Evolutionary conservation across 371 early-diverging fungal genomes (phyloP).

Genomic region (Mortierella polycephala): DNA sequence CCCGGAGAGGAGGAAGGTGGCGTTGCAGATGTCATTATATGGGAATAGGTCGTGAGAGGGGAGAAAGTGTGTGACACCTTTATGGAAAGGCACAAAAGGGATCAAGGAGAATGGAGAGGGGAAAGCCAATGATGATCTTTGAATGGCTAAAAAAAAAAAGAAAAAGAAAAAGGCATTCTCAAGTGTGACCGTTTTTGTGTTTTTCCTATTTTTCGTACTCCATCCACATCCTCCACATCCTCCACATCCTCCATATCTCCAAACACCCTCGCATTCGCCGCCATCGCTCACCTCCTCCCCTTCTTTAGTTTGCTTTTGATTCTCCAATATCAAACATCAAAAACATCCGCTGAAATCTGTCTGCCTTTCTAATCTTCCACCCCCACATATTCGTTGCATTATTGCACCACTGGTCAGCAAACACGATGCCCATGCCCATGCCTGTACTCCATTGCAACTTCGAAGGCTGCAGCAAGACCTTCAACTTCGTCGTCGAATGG

Average conservation of each 20-base stretch:
- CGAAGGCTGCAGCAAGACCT: conserved; percentile 18
- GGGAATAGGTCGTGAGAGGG: too few species aligned
- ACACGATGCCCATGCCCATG: not conserved
- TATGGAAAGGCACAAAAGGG: not conserved
- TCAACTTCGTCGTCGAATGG: conserved; percentile 32
- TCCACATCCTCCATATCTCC: not conserved
- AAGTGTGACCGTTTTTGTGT: not conserved
- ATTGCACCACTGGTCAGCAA: not conserved
- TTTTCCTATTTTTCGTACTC: not conserved
- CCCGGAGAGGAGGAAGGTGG: not conserved
- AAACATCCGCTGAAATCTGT: not conserved
- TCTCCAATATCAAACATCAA: not conserved
- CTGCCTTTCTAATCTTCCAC: not conserved
- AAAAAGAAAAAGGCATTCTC: not conserved
- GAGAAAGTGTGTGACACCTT: not conserved
- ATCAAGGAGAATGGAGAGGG: not conserved
- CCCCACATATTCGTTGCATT: not conserved
- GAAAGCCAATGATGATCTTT: not conserved
- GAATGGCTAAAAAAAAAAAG: not conserved
- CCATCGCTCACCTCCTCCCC: not conserved
- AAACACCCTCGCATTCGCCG: not conserved
- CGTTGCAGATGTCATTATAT: not conserved
- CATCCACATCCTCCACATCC: not conserved
- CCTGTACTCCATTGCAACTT: not conserved
- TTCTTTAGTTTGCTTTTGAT: not conserved